Conservation (phyloP, 2,329 filamentous ascomycete species). For the Leptographium flavum region DNA sequence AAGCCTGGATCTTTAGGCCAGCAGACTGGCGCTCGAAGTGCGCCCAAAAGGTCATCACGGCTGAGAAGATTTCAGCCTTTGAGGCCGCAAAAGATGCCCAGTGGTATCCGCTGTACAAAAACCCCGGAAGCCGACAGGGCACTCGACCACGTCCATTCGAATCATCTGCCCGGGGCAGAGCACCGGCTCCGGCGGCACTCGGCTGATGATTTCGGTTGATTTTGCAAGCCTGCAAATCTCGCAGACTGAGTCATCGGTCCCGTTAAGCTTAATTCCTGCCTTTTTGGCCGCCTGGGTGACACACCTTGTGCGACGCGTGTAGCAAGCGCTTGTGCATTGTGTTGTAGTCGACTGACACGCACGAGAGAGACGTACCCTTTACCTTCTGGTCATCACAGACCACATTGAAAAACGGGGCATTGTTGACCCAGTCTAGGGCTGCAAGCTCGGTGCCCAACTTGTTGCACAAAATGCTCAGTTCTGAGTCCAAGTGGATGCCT, state of each 20-base stretch:
- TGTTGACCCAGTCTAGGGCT: background rate
- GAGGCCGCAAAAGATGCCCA: no score
- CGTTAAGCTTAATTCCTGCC: background rate
- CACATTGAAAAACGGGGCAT: background rate
- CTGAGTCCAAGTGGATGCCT: background rate
- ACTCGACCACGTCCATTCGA: background rate
- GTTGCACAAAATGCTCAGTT: background rate
- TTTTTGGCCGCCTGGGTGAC: background rate
- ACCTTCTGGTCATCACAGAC: no score
- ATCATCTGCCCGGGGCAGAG: background rate
- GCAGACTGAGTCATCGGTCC: background rate
- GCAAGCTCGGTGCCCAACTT: background rate
- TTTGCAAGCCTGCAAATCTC: background rate
- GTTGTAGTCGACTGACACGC: background rate
- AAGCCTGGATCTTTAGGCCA: no score
- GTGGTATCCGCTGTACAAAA: background rate
- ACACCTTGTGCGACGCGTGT: background rate
- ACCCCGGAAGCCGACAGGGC: background rate
- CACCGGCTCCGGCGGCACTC: background rate
- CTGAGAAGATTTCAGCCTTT: no score
- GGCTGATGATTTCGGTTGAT: background rate
- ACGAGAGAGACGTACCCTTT: background rate
- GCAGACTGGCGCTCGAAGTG: no score
- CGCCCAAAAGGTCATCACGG: no score
- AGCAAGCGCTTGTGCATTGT: background rate